Evolutionary conservation across 2,329 filamentous ascomycete species (phyloP).

Genomic region (Geoglossum cookeanum): DNA sequence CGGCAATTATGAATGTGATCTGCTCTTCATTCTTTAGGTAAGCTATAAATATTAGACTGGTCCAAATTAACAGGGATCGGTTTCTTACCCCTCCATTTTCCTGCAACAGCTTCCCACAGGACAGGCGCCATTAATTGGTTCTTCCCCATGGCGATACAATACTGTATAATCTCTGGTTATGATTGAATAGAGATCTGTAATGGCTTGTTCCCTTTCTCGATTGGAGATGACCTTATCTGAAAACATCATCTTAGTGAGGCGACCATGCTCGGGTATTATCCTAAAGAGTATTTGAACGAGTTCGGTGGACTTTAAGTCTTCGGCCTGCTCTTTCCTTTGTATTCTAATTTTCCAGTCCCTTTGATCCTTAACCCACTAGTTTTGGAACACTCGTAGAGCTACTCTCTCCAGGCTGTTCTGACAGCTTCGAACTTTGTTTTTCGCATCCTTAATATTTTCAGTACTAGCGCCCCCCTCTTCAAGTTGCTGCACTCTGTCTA

Average conservation of each 20-base stretch:
- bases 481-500: neutral
- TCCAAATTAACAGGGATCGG: neutral
- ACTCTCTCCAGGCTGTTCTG: neutral
- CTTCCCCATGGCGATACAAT: neutral
- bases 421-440: slow-evolving; percentile 1
- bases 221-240: neutral
- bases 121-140: neutral
- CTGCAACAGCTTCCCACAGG: neutral
- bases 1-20: neutral
- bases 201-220: neutral
- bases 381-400: slow-evolving; percentile 3
- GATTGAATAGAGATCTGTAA: neutral
- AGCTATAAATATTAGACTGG: neutral
- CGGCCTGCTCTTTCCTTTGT: neutral
- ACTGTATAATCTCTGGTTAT: neutral
- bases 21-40: neutral
- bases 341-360: too few species aligned
- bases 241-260: neutral
- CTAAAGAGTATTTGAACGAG: slow-evolving; percentile 4
- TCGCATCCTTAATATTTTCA: neutral
- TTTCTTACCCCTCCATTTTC: neutral
- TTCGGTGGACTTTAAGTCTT: slow-evolving; percentile 1
- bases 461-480: neutral
- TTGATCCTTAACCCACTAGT: slow-evolving; percentile 3
- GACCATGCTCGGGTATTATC: slow-evolving; percentile 3